These are phyloP conservation scores for Trametes maxima DNA, from an alignment of 768 basidiomycete genomes.

Conservation along the genomic window DNA sequence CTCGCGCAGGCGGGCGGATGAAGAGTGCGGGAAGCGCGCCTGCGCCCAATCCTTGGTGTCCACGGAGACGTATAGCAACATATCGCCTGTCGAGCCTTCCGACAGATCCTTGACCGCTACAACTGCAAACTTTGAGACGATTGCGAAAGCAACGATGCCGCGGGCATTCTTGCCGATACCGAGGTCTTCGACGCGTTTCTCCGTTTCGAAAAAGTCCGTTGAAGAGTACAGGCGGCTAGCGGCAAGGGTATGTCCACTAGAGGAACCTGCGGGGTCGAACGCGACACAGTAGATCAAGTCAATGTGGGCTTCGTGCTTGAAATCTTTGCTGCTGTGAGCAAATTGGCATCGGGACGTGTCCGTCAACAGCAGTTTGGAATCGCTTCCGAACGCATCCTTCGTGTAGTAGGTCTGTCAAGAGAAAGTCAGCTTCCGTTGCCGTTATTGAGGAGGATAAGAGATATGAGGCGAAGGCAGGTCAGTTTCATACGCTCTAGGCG, in stretches of 20 bases:
- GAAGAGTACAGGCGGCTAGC: constrained; percentile 80
- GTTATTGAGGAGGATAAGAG: no score
- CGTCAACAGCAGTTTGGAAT: constrained; percentile 57
- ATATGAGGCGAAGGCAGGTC: no score
- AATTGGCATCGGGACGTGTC: constrained; percentile 85
- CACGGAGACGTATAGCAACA: constrained; percentile 84
- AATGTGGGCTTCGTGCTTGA: constrained; percentile 72
- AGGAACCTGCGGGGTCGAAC: constrained; percentile 61
- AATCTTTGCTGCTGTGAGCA: constrained; percentile 83
- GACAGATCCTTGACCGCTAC: constrained; percentile 81
- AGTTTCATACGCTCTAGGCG: no score
- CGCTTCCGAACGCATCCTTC: constrained; percentile 73
- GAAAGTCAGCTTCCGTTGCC: not conserved
- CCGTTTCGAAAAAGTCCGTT: constrained; percentile 77
- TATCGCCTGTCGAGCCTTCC: constrained; percentile 60
- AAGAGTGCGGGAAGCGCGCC: constrained; percentile 91
- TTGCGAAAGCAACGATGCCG: constrained; percentile 91
- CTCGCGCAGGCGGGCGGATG: constrained; percentile 74
- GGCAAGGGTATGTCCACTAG: constrained; percentile 48
- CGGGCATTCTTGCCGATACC: constrained; percentile 83
- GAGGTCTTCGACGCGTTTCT: constrained; percentile 75
- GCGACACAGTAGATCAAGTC: constrained; percentile 91
- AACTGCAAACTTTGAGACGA: constrained; percentile 90
- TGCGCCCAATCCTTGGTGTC: constrained; percentile 86
- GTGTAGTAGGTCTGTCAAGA: constrained; percentile 82